phyloP scores from a whole-genome alignment of 1,284 basidiomycete species.

The Coniferiporia weirii region DNA sequence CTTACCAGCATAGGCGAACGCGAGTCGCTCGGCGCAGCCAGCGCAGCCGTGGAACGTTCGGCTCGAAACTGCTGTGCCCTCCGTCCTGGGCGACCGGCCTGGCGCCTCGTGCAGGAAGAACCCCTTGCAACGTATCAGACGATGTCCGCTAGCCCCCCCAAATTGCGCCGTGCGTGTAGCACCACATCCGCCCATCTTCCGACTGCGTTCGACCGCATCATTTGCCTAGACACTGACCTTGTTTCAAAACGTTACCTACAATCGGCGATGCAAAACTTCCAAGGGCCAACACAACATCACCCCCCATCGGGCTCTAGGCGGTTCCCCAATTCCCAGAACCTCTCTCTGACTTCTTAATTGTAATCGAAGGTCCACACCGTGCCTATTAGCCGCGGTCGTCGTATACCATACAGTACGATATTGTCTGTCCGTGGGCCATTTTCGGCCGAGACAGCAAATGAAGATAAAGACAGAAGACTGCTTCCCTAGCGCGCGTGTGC shows the following conservation, averaged over 20 bases:
- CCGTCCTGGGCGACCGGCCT: too few relatives aligned
- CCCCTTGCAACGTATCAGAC: neutral
- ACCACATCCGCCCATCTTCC: neutral
- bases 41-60: neutral
- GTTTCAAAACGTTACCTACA: neutral
- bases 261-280: neutral
- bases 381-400: too few relatives aligned
- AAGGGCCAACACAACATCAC: neutral
- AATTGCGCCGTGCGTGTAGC: neutral
- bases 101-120: slow-evolving; percentile 1
- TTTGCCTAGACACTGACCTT: neutral
- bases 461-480: slow-evolving; percentile 1
- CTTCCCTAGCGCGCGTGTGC: neutral
- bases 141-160: neutral
- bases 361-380: too few relatives aligned
- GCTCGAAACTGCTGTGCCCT: neutral
- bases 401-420: too few relatives aligned
- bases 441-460: slow-evolving; percentile 1
- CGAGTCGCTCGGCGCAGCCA: too few relatives aligned
- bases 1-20: neutral
- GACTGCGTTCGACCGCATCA: neutral
- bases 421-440: neutral
- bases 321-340: too few relatives aligned
- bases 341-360: too few relatives aligned
- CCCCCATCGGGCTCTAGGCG: too few relatives aligned